phyloP scores from a whole-genome alignment of 441 rosid species.

The Sinapis alba region DNA sequence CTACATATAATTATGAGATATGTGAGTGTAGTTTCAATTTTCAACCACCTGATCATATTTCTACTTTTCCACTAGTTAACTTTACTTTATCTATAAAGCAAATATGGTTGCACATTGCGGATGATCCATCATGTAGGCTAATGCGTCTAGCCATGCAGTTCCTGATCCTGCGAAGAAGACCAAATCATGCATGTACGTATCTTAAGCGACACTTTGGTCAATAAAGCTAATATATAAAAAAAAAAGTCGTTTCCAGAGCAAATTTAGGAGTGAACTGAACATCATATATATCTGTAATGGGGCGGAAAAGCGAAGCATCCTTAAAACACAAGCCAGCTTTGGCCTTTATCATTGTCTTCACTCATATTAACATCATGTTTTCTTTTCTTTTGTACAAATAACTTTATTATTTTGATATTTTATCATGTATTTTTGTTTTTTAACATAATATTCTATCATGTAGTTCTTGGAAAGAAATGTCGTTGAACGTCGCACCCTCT shows the following conservation, averaged over 20 bases:
- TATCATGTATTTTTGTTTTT: neutral
- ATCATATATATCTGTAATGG: neutral
- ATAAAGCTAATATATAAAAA: conserved; percentile 17
- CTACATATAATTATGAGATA: neutral
- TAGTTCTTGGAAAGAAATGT: neutral
- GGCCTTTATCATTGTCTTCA: neutral
- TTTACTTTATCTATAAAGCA: neutral
- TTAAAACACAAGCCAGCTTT: conserved; percentile 46
- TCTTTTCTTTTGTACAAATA: neutral
- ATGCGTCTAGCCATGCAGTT: conserved; percentile 43
- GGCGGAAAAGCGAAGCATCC: conserved; percentile 33
- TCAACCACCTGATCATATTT: conserved; percentile 34
- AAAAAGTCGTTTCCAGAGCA: conserved; percentile 24
- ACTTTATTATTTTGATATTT: neutral
- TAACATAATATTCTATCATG: neutral
- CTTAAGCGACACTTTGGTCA: conserved; percentile 41
- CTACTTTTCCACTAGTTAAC: conserved; percentile 14
- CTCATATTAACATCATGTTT: neutral
- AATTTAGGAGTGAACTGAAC: conserved; percentile 22
- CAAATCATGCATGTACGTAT: conserved; percentile 41
- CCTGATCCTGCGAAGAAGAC: conserved; percentile 33
- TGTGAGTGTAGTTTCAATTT: conserved; percentile 19
- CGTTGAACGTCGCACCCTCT: neutral
- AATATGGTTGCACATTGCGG: neutral
- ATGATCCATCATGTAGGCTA: conserved; percentile 17